phyloP scores from a whole-genome alignment of 2,329 filamentous ascomycete species.

The Tolypocladium endophyticum region DNA sequence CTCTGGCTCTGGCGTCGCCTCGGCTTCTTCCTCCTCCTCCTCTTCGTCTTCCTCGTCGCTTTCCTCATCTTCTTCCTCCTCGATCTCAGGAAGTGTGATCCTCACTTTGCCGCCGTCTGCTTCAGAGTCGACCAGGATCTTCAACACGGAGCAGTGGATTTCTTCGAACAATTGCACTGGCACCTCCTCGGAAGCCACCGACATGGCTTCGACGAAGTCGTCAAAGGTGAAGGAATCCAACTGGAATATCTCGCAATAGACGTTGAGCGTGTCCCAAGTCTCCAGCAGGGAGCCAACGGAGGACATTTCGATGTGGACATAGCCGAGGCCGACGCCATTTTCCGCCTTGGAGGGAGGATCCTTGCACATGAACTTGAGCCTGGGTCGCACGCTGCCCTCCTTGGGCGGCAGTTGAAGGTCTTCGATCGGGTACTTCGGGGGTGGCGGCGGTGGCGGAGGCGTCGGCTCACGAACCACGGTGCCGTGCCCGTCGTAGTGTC shows the following conservation, averaged over 20 bases:
- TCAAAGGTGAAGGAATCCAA: slow-evolving; percentile 97
- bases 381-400: slow-evolving; percentile 56
- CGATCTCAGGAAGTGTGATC: slow-evolving; percentile 65
- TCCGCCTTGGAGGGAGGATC: slow-evolving; percentile 43
- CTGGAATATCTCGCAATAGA: slow-evolving; percentile 92
- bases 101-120: slow-evolving; percentile 69
- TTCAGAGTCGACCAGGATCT: slow-evolving; percentile 70
- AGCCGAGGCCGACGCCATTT: slow-evolving; percentile 3
- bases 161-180: slow-evolving; percentile 83
- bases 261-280: slow-evolving; percentile 93
- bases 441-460: slow-evolving; percentile 53
- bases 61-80: slow-evolving; percentile 58
- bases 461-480: slow-evolving; percentile 22
- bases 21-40: slow-evolving; percentile 40
- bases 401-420: slow-evolving; percentile 73
- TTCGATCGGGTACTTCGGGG: slow-evolving; percentile 90
- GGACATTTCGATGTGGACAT: slow-evolving; percentile 59
- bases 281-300: slow-evolving; percentile 81
- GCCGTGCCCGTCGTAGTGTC: slow-evolving; percentile 27
- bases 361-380: slow-evolving; percentile 65
- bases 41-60: slow-evolving; percentile 55
- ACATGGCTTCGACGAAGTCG: slow-evolving; percentile 84
- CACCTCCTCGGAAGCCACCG: slow-evolving; percentile 60
- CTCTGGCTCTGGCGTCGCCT: slow-evolving; percentile 61
- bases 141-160: slow-evolving; percentile 83